Base-by-base conservation (phyloP, 495 filamentous ascomycete genomes). In the Barbatosphaeria neglecta region DNA sequence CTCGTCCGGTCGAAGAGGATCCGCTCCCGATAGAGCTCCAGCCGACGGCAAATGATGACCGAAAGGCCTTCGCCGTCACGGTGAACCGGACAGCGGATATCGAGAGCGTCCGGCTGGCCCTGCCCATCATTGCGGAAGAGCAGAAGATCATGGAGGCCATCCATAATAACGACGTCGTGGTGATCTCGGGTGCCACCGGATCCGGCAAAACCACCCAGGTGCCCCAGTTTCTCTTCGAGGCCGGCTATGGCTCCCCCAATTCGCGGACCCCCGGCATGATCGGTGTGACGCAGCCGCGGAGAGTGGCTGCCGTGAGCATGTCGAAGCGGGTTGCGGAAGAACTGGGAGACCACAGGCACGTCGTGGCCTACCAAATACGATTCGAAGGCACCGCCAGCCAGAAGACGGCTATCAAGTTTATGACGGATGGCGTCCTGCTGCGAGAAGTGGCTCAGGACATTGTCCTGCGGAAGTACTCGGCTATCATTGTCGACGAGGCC, bases 101-200 rank as follows among this genome's bases (percentile, higher is more conserved):
- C 15, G 86, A 95, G 57, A 73, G 75, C 28, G 75, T 77, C 8
- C 82, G 92, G 28, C 66, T 89, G n/a, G 76, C 82, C 19, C 70
- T 98, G 24, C 92, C 92, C 0, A 83, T 98, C 4, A 88, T 95
- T 22, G 84, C 85, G 1, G 92, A 97, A 57, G 92, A 98, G 58
- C 92, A 97, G 55, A 89, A 84, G 54, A 94, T 98, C 19, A 98
- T 98, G 92, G 92, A 98, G 69, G 88, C 90, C 3, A 88, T 97
- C 16, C 79, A 93, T 59, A 87, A 90, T 56, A 85, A 94, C 61
- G 71, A 87, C 39, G 76, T 82, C 0, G 83, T 95, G 0, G 84
- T 98, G 16, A 80, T 98, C n/a, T 96, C 88, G 65, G 92, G 93
- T 61, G 82, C 89, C 9, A 98, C 92, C 45, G 92, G 92, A 59